Conservation (phyloP, 345 rosid genomes). For the Eucalyptus cladocalyx region DNA sequence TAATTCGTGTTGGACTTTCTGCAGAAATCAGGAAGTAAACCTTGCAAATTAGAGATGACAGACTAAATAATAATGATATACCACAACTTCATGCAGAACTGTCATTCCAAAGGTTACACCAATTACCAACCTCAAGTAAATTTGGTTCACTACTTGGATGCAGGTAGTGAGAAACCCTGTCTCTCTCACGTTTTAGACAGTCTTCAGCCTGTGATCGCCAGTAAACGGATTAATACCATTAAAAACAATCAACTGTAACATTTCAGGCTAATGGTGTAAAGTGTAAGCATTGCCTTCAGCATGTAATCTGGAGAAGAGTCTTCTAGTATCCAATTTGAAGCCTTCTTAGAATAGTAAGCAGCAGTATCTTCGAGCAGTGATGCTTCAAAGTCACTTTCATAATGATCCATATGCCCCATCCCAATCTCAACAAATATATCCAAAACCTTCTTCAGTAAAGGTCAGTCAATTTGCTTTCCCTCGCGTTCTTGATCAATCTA, state of each 20-base stretch:
- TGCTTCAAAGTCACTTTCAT: conserved; percentile 43
- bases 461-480: conserved; percentile 49
- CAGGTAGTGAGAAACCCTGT: conserved; percentile 81
- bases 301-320: conserved; percentile 84
- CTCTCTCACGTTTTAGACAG: conserved; percentile 82
- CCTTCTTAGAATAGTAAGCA: conserved; percentile 78
- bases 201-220: conserved; percentile 64
- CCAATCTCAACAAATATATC: conserved; percentile 56
- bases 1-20: not conserved
- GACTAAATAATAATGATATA: not conserved
- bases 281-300: conserved; percentile 38
- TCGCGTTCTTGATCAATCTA: conserved; percentile 51
- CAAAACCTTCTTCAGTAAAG: conserved; percentile 40
- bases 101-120: not conserved
- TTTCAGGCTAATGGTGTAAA: not conserved
- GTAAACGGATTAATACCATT: not conserved
- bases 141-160: conserved; percentile 84
- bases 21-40: not conserved
- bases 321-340: conserved; percentile 72
- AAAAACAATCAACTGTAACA: not conserved
- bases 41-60: not conserved
- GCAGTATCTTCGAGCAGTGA: conserved; percentile 57
- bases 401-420: conserved; percentile 30
- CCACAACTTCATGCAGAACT: not conserved
- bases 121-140: conserved; percentile 69